Base-by-base conservation (phyloP, 2,329 filamentous ascomycete species). In the Botryotinia narcissicola region DNA sequence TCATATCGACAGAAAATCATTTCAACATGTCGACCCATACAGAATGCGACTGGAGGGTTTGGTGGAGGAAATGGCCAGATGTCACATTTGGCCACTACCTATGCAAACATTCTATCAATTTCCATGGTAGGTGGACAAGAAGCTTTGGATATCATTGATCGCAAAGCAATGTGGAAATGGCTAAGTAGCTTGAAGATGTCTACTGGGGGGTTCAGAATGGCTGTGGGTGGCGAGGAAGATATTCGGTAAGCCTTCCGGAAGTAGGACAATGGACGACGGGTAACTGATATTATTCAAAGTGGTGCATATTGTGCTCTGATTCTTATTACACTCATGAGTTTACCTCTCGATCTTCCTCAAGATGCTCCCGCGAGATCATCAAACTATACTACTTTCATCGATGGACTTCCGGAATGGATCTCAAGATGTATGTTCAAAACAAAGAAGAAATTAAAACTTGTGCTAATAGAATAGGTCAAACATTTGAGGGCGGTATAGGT, bases 291-390 rank as follows among this genome's bases (percentile, higher is more conserved):
- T 74, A 77, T 74, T 76, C 16, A 66, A 78, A 93, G 94, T 81
- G 96, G 95, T 75, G 95, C 94, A 71, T 99, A 97, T 84, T 98
- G 95, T 84, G 93, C 94, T 67, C 88, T 95, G 80, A 91, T 95
- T 73, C 87, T 97, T 72, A 90, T 98, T 78, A 92, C 93, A 14
- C 85, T 98, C 63, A 88, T 98, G 72, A 90, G 94, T 80, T 85
- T 99, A 66, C 96, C 96, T 25, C 86, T 97, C 68, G 89, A 93
- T 72, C 86, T 98, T 72, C 91, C 94, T 51, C 85, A 86, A 60
- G 90, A 93, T 78, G 91, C 93, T 51, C 90, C 92, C 76, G 92
- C 89, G 32, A 84, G 89, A 79, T 84, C 86, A 75, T 84, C 87
- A 74, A 92, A 92, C 69, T 83, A 90, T 75, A 86, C 87, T 66